These are phyloP conservation scores for Xenoacremonium recifei DNA, from an alignment of 2,329 filamentous ascomycete genomes.

Conservation along the genomic window DNA sequence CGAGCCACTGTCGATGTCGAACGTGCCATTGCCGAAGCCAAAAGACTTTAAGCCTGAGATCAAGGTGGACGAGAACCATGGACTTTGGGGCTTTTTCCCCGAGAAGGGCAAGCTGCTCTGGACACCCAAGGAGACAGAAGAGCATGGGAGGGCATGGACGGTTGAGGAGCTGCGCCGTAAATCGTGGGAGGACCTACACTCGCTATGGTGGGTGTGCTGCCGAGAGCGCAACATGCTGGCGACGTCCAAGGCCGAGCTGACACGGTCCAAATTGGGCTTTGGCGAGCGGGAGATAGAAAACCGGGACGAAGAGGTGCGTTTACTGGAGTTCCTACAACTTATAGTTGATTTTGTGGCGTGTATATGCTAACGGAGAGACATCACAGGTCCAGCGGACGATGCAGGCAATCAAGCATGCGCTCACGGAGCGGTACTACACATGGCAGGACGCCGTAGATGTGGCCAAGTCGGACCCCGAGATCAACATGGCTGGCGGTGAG, in stretches of 20 bases:
- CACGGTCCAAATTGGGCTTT: conserved; percentile 66
- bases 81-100: conserved; percentile 90
- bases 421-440: conserved; percentile 86
- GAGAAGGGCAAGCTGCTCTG: conserved; percentile 65
- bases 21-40: conserved; percentile 72
- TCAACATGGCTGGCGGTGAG: conserved; percentile 53
- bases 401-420: conserved; percentile 75
- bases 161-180: conserved; percentile 83
- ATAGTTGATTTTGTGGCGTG: neutral
- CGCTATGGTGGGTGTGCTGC: conserved; percentile 90
- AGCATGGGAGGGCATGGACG: conserved; percentile 80
- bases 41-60: conserved; percentile 56
- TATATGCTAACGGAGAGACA: conserved; percentile 13
- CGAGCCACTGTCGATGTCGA: conserved; percentile 71
- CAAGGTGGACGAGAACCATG: conserved; percentile 70
- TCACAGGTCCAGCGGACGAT: conserved; percentile 73
- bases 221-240: conserved; percentile 87
- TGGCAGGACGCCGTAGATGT: conserved; percentile 75
- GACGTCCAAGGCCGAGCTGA: conserved; percentile 72
- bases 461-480: conserved; percentile 64
- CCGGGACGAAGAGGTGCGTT: conserved; percentile 65
- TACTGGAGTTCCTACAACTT: neutral
- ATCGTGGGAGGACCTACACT: conserved; percentile 90
- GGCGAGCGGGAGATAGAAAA: conserved; percentile 65
- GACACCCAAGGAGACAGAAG: conserved; percentile 67